phyloP scores from a whole-genome alignment of 371 early-diverging fungal genomes.

The Mucor sp. region DNA sequence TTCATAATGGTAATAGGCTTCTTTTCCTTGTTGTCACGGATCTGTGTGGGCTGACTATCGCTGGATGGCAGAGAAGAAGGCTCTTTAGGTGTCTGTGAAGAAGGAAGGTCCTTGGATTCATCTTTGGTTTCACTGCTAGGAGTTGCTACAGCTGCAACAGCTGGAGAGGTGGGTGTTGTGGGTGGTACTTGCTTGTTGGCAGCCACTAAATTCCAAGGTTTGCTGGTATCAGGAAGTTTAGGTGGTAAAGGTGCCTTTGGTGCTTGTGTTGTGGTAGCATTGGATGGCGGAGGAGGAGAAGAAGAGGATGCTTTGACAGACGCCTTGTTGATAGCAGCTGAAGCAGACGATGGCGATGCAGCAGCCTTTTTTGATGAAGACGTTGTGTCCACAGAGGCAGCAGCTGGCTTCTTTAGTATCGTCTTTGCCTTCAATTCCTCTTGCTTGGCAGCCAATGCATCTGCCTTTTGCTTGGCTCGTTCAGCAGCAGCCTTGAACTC shows the following conservation, averaged over 20 bases:
- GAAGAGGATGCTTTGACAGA: not conserved
- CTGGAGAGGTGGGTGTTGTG: not conserved
- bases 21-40: not conserved
- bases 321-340: not conserved
- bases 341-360: not conserved
- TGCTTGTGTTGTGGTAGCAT: not conserved
- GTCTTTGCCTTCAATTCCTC: not conserved
- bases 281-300: too few relatives aligned
- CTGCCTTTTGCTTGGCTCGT: slow-evolving; percentile 50
- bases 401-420: not conserved
- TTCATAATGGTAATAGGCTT: not conserved
- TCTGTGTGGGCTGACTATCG: not conserved
- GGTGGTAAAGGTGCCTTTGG: not conserved
- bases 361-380: not conserved
- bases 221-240: slow-evolving; percentile 10
- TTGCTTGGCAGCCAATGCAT: slow-evolving; percentile 6
- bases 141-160: not conserved
- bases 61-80: not conserved
- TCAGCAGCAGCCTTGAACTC: slow-evolving; percentile 45
- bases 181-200: slow-evolving; percentile 1
- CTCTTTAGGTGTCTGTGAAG: not conserved
- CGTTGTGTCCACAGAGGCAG: not conserved
- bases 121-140: not conserved
- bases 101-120: not conserved
- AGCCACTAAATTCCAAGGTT: slow-evolving; percentile 25